These are phyloP conservation scores for Yamadazyma philogaea DNA, from an alignment of 805 yeast species.

Conservation along the genomic window DNA sequence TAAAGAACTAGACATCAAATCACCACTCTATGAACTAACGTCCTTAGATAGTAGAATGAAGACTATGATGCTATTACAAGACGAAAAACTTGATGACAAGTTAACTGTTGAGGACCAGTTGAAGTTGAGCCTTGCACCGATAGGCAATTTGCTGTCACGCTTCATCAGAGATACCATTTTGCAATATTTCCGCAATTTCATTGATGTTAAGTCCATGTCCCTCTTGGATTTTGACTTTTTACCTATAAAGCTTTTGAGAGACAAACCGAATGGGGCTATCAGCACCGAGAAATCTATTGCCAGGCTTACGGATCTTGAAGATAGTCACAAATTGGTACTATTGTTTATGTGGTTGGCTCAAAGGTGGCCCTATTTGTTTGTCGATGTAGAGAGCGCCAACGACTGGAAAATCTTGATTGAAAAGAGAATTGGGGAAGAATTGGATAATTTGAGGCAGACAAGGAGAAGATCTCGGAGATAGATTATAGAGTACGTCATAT, in stretches of 20 bases:
- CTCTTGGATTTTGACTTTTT: conserved; percentile 50
- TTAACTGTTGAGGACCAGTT: conserved; percentile 55
- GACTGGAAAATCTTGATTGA: conserved; percentile 72
- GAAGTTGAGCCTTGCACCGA: conserved; percentile 60
- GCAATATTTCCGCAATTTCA: conserved; percentile 50
- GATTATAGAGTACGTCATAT: background rate
- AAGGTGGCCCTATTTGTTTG: conserved; percentile 77
- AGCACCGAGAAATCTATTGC: background rate
- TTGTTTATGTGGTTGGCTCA: conserved; percentile 83
- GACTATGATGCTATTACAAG: conserved; percentile 36
- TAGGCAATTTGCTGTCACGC: conserved; percentile 34
- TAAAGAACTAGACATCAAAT: conserved; percentile 6
- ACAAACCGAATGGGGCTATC: background rate
- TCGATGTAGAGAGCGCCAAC: conserved; percentile 70
- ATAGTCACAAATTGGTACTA: conserved; percentile 62
- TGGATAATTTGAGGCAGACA: conserved; percentile 24
- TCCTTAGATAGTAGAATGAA: conserved; percentile 11
- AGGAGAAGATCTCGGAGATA: background rate
- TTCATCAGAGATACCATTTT: conserved; percentile 43
- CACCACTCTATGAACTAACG: conserved; percentile 9
- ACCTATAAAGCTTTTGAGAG: conserved; percentile 21
- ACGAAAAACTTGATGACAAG: conserved; percentile 21
- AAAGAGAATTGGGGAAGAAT: conserved; percentile 50
- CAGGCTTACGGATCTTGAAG: conserved; percentile 44
- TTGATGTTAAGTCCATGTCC: conserved; percentile 50